Evolutionary conservation across 73 alveolate genomes (phyloP).

Genomic region (Symbiodinium natans): DNA sequence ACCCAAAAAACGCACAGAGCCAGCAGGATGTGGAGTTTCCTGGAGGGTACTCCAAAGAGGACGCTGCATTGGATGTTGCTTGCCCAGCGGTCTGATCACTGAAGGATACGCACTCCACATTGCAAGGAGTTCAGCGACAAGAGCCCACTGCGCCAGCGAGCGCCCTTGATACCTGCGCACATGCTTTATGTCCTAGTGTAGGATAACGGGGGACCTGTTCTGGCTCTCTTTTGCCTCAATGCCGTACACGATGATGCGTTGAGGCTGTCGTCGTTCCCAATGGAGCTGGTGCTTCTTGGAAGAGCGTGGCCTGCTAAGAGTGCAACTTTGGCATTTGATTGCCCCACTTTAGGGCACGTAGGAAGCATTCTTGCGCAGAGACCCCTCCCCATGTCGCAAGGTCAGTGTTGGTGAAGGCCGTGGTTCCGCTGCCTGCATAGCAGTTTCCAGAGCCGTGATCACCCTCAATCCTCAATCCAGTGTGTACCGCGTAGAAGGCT

Average conservation of each 20-base stretch:
- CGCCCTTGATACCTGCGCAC: background rate
- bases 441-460: background rate
- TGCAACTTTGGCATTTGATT: no score
- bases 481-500: no score
- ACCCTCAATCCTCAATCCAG: no score
- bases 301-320: slow-evolving; percentile 23
- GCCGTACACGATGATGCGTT: no score
- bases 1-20: background rate
- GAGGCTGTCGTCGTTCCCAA: slow-evolving; percentile 74
- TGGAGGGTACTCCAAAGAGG: slow-evolving; percentile 84
- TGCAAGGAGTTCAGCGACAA: slow-evolving; percentile 17
- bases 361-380: no score
- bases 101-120: background rate
- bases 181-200: no score
- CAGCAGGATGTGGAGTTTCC: slow-evolving; percentile 54
- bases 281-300: slow-evolving; percentile 88
- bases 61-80: background rate
- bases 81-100: background rate
- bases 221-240: no score
- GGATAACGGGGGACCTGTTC: no score
- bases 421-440: background rate
- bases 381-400: no score
- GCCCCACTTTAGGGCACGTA: no score
- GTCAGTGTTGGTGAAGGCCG: slow-evolving; percentile 70
- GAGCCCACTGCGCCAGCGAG: slow-evolving; percentile 23